Conservation (phyloP, 495 filamentous ascomycete genomes). For the Melanomma pulvis-pyrius region DNA sequence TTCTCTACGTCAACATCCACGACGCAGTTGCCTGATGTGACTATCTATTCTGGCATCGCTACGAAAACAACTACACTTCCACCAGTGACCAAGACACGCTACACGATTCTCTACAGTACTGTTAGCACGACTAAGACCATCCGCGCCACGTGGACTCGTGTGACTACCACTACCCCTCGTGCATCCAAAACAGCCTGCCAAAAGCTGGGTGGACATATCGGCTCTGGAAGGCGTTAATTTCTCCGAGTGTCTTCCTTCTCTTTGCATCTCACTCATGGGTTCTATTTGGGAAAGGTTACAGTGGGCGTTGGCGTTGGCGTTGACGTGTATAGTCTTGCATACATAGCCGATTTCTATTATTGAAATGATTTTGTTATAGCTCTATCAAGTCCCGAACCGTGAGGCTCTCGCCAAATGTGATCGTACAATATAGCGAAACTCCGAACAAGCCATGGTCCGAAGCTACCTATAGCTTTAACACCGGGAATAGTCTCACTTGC, state of each 20-base stretch:
- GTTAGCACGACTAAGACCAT: slow-evolving; percentile 33
- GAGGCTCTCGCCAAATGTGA: not conserved
- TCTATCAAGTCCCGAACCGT: not conserved
- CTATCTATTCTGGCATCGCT: slow-evolving; percentile 35
- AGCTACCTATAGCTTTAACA: not conserved
- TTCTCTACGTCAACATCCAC: slow-evolving; percentile 22
- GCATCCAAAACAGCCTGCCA: slow-evolving; percentile 35
- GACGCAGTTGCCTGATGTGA: slow-evolving; percentile 29
- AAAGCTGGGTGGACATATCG: slow-evolving; percentile 25
- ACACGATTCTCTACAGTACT: slow-evolving; percentile 33
- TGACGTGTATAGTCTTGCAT: not conserved
- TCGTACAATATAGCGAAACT: not conserved
- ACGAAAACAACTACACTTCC: slow-evolving; percentile 36
- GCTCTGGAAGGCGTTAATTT: slow-evolving; percentile 12
- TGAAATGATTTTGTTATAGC: not conserved
- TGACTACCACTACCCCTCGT: slow-evolving; percentile 34
- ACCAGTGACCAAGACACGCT: slow-evolving; percentile 34
- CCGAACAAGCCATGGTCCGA: not conserved
- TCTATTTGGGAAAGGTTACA: not conserved
- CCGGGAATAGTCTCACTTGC: slow-evolving; percentile 3
- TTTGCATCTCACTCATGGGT: not conserved
- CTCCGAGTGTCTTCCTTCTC: not conserved
- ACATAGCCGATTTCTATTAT: not conserved
- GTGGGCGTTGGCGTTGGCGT: not conserved
- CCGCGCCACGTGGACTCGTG: slow-evolving; percentile 35